A percentile compares a stretch with the other conserved stretches of the same genome.
phyloP scores from a whole-genome alignment of 371 early-diverging fungal genomes.

The Mucor saturninus region DNA sequence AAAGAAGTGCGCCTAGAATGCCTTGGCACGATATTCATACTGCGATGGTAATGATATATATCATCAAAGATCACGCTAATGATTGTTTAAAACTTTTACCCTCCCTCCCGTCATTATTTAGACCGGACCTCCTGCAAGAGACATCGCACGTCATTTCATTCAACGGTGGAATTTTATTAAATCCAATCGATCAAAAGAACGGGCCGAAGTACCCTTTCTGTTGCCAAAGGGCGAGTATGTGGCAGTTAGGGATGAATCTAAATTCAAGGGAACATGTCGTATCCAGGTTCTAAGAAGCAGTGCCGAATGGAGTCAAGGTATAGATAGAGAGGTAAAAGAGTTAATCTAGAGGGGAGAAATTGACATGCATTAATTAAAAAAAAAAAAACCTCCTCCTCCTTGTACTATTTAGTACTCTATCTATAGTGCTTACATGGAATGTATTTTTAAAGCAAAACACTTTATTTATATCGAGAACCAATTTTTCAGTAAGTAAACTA shows the following conservation, averaged over 20 bases:
- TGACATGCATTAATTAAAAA: background rate
- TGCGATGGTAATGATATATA: constrained; percentile 54
- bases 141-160: constrained; percentile 89
- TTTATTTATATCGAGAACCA: constrained; percentile 97
- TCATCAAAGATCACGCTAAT: background rate
- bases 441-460: constrained; percentile 79
- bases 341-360: too few species aligned
- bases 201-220: constrained; percentile 68
- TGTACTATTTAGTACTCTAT: constrained; percentile 68
- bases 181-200: constrained; percentile 59
- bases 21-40: constrained; percentile 94
- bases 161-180: constrained; percentile 93
- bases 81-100: background rate
- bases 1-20: constrained; percentile 70
- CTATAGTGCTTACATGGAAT: constrained; percentile 79
- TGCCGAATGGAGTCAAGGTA: constrained; percentile 72
- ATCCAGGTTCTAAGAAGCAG: constrained; percentile 74
- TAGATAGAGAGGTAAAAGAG: constrained; percentile 50
- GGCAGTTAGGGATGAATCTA: constrained; percentile 64
- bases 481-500: constrained; percentile 77
- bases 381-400: background rate
- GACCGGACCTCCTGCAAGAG: constrained; percentile 78
- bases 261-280: constrained; percentile 69
- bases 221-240: constrained; percentile 82
- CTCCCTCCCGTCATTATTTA: constrained; percentile 9